Conservation (phyloP, 768 basidiomycete species). For the Candolleomyces efflorescens region DNA sequence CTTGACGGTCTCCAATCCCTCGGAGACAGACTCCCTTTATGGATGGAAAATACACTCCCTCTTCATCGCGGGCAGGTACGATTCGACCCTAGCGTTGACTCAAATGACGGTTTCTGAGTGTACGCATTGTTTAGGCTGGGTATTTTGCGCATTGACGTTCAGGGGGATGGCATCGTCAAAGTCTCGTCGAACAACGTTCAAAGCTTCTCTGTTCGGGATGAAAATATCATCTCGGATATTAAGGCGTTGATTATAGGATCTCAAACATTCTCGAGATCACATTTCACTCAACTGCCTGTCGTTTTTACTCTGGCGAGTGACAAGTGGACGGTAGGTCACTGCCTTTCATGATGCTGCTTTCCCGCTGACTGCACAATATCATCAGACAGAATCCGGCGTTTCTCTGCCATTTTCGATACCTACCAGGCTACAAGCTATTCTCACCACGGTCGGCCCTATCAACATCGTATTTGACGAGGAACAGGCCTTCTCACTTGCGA, state of each 20-base stretch:
- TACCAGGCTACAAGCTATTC: conserved; percentile 63
- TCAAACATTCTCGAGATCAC: not conserved
- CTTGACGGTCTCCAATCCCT: conserved; percentile 66
- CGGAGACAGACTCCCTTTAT: conserved; percentile 64
- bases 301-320: conserved; percentile 1
- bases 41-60: conserved; percentile 66
- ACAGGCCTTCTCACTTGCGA: conserved; percentile 49
- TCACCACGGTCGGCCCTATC: conserved; percentile 51
- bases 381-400: not conserved
- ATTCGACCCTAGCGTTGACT: too few species aligned
- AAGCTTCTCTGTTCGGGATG: conserved; percentile 8
- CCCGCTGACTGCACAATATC: not conserved
- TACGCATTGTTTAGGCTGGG: not conserved
- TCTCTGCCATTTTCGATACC: conserved; percentile 24
- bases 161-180: not conserved
- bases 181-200: conserved; percentile 11
- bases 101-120: too few species aligned
- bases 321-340: conserved; percentile 8
- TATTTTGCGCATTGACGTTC: not conserved
- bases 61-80: conserved; percentile 64
- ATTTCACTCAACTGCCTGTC: not conserved
- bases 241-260: not conserved
- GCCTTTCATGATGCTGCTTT: not conserved
- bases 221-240: not conserved
- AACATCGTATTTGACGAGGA: conserved; percentile 43